Evolutionary conservation across 257 asterid species (phyloP), one percentile per base, ranked within the genome.

Genomic region (Apocynum venetum): DNA sequence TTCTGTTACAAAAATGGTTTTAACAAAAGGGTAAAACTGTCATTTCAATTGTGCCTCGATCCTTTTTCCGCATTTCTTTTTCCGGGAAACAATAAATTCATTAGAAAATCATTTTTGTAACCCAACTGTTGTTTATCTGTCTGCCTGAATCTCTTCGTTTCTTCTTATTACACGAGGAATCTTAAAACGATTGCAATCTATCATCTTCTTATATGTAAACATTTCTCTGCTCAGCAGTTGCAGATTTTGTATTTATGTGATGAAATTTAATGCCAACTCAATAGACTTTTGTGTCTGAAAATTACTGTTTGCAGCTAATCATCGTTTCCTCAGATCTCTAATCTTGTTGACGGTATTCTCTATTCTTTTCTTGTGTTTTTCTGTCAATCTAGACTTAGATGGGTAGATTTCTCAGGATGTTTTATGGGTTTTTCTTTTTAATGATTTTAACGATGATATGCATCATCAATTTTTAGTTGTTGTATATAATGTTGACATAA

Each of bases 241-340:
- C 53, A 46, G 74, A 46, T 44, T 77, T 31, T 17, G 60, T 47
- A 46, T 63, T 47, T 72, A 48, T 49, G 6, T 31, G 20, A 4
- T 38, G 17, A 35, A 51, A 51, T 13, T 3, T 14, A 1, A 48
- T 41, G 15, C 52, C 8, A 44, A 38, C 31, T 25, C 31, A 25
- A 25, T 25, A 25, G 31, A 25, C 31, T 25, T 71, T 35, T 43
- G 40, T 25, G 9, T 12, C 15, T 60, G 59, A 61, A 55, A 48
- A 6, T 19, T 4, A 3, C 52, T 74, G 47, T 47, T 25, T 25
- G 31, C 53, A 56, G 76, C 72, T 74, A 64, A 79, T 73, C 71
- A 79, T 48, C 75, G 40, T 31, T 19, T 53, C 35, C 51, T 55
- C 72, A 76, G 83, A 79, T 79, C 83, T 31, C n/a, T 48, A 55